phyloP scores from a whole-genome alignment of 2,329 filamentous ascomycete species.

The Fusarium odoratissimum region DNA sequence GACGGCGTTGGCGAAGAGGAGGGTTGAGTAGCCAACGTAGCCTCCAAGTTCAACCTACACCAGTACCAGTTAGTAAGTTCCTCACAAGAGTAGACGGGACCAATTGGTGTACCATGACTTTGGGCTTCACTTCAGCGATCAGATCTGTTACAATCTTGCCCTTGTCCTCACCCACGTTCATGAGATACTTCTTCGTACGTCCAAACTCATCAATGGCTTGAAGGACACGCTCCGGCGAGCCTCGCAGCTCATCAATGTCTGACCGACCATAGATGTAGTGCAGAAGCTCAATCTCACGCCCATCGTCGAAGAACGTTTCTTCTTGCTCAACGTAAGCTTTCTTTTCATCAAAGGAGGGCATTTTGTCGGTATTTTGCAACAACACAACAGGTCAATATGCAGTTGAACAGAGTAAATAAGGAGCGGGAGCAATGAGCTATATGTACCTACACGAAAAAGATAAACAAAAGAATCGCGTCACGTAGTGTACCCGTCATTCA shows the following conservation, averaged over 20 bases:
- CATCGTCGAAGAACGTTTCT: constrained; percentile 70
- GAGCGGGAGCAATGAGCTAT: neutral
- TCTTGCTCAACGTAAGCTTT: constrained; percentile 57
- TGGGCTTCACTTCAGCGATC: constrained; percentile 74
- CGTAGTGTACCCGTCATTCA: constrained; percentile 40
- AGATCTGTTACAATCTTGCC: constrained; percentile 76
- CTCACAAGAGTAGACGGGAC: neutral
- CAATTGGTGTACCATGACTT: constrained; percentile 65
- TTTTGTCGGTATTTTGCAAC: neutral
- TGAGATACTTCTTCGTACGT: constrained; percentile 73
- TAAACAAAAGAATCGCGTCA: constrained; percentile 31
- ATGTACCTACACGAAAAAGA: neutral
- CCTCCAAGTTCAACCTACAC: constrained; percentile 77
- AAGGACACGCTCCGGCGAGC: constrained; percentile 72
- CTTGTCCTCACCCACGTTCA: constrained; percentile 84
- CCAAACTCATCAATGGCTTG: constrained; percentile 76
- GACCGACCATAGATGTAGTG: constrained; percentile 74
- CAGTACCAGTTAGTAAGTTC: neutral
- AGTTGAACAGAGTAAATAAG: neutral
- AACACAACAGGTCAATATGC: neutral
- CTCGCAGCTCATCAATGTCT: constrained; percentile 71
- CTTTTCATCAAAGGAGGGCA: constrained; percentile 51
- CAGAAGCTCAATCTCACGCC: constrained; percentile 78
- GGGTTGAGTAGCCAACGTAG: constrained; percentile 84
- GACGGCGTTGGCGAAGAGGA: constrained; percentile 77